Evolutionary conservation across 1,284 basidiomycete genomes (phyloP), one percentile per base, ranked within the genome.

Genomic region (Hemileia vastatrix): DNA sequence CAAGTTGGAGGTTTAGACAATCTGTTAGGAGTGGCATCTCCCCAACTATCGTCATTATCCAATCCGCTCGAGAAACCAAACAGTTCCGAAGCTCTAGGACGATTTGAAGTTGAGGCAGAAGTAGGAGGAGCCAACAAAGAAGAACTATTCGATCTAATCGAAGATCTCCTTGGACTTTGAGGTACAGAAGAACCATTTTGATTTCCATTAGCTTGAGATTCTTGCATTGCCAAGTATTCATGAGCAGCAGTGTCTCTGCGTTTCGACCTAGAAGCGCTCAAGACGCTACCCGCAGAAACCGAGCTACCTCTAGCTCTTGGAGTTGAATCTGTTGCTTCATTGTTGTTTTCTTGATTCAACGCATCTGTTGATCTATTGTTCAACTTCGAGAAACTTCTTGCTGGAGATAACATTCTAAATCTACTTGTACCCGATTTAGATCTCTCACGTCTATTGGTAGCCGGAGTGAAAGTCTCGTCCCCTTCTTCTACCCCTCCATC

Each of bases 241-340:
- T 61, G 65, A 23, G 70, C 70, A 1, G 68, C 61, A n/a, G 62
- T 62, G 31, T 70, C 69, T n/a, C 65, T 64, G 11, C 70, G 67
- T 40, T 71, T 70, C 50, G 64, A 60, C 4, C 63, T 43, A 18
- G 36, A 40, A 40, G 36, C 15, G 36, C 36, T 40, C 11, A 67
- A 48, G 15, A 67, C 64, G 54, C 65, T 66, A 43, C 65, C 61
- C 0, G 54, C 68, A 6, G 67, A 65, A 6, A 66, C 36, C 56
- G 66, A 68, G 11, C 62, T 50, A 1, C 54, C 63, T 11, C 68
- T 66, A 23, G 58, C 50, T 21, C 65, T 65, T 13, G 70, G 70
- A 31, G 69, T 70, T 24, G 68, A 65, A 40, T 71, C 70, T 44
- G 36, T 65, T 15, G 63, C 24, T 33, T 64, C 9, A 2, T 19